Conservation (phyloP, 352 stramenopile genomes). For the Pythium aphanidermatum region DNA sequence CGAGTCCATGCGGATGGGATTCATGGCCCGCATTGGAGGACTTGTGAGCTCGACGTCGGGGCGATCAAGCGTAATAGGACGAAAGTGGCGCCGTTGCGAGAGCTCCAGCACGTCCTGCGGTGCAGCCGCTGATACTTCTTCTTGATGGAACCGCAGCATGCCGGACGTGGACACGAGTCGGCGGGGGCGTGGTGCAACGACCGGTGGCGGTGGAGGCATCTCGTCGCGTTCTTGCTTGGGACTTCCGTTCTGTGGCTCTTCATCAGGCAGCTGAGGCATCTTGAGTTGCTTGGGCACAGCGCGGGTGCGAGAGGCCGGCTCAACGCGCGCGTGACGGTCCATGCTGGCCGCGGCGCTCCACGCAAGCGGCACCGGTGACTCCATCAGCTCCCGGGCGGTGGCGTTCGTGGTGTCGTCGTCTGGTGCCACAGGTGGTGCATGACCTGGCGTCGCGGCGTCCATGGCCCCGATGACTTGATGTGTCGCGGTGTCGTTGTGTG, state of each 20-base stretch:
- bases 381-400: not conserved
- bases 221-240: not conserved
- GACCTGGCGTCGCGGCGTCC: too few relatives aligned
- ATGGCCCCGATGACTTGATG: too few relatives aligned
- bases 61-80: conserved; percentile 13
- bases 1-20: conserved; percentile 21
- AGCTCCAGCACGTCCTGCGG: not conserved
- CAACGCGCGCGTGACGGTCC: not conserved
- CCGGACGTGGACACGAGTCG: conserved; percentile 22
- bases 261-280: not conserved
- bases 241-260: not conserved
- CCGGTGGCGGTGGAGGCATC: not conserved
- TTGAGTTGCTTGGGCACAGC: conserved; percentile 1
- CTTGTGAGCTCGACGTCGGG: conserved; percentile 22
- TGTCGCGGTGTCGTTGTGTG: too few relatives aligned
- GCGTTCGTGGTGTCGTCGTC: not conserved
- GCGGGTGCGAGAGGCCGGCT: conserved; percentile 5
- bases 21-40: conserved; percentile 15
- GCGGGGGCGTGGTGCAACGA: conserved; percentile 15
- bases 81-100: conserved; percentile 13
- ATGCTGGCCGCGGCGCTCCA: not conserved
- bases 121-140: conserved; percentile 3
- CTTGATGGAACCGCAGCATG: too few relatives aligned
- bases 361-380: conserved; percentile 2
- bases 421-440: too few relatives aligned